phyloP scores from a whole-genome alignment of 2,329 filamentous ascomycete genomes.

The Chrysoporthe puriensis region DNA sequence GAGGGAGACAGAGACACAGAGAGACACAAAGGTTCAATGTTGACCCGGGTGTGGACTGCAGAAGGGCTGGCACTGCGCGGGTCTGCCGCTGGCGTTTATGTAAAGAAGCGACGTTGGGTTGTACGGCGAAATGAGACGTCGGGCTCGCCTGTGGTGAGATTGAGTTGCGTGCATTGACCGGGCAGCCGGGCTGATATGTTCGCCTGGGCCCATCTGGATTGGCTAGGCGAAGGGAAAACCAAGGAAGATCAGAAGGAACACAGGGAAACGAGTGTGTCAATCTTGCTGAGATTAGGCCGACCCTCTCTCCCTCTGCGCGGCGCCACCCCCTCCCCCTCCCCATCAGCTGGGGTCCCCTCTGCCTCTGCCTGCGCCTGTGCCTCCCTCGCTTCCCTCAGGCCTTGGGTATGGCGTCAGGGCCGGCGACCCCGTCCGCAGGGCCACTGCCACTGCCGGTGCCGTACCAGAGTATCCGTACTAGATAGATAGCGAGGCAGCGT shows the following conservation, averaged over 20 bases:
- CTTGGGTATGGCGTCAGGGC: not conserved
- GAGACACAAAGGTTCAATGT: not conserved
- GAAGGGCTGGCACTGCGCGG: not conserved
- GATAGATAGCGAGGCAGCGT: not conserved
- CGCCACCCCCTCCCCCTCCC: not conserved
- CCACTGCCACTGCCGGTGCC: not conserved
- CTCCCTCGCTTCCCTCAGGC: not conserved
- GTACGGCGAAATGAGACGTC: slow-evolving; percentile 11
- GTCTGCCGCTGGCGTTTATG: not conserved
- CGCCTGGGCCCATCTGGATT: not conserved
- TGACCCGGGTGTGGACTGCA: not conserved
- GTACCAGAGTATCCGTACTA: not conserved
- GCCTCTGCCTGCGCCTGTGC: too few relatives aligned
- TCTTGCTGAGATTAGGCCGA: slow-evolving; percentile 17
- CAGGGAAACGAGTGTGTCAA: slow-evolving; percentile 14
- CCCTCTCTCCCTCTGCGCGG: not conserved
- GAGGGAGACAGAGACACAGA: not conserved
- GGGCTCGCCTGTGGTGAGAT: slow-evolving; percentile 13
- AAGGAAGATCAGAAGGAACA: slow-evolving; percentile 13
- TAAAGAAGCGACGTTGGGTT: too few relatives aligned
- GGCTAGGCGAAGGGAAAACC: slow-evolving; percentile 10
- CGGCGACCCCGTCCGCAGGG: not conserved
- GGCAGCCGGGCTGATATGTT: slow-evolving; percentile 19
- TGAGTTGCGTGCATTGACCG: slow-evolving; percentile 7
- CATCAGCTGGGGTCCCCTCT: too few relatives aligned